Evolutionary conservation across 2,329 filamentous ascomycete species (phyloP).

Genomic region (Penicillium sp.): DNA sequence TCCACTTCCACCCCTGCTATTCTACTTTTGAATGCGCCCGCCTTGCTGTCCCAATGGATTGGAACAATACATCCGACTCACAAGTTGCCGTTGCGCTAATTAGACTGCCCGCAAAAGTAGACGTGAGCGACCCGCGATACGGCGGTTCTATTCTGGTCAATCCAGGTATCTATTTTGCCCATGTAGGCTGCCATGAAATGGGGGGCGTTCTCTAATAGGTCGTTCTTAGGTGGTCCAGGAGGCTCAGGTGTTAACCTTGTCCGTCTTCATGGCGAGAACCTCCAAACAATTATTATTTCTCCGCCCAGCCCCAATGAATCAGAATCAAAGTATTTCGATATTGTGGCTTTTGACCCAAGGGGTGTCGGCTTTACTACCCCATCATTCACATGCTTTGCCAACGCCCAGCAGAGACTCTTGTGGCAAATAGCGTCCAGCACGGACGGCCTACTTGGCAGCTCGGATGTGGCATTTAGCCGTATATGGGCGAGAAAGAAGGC

Average conservation of each 20-base stretch:
- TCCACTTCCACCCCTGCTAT: not conserved
- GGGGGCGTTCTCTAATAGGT: not conserved
- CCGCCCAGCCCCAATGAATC: not conserved
- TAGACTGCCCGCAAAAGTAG: not conserved
- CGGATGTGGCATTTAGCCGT: not conserved
- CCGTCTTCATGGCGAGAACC: not conserved
- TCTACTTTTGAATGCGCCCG: not conserved
- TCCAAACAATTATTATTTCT: not conserved
- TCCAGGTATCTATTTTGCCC: not conserved
- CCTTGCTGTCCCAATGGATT: not conserved
- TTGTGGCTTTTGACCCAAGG: not conserved
- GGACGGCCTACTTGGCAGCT: not conserved
- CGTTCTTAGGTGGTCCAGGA: not conserved
- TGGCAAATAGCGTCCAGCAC: not conserved
- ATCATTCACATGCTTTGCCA: not conserved
- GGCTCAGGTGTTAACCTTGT: not conserved
- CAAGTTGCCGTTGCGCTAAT: not conserved
- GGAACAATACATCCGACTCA: not conserved
- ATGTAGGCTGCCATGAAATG: no score
- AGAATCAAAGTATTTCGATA: not conserved
- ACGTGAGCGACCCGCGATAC: not conserved
- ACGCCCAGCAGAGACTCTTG: not conserved
- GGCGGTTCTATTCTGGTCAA: not conserved
- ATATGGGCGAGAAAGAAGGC: not conserved
- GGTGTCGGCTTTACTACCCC: not conserved